These are phyloP conservation scores for Zymoseptoria ardabiliae DNA, from an alignment of 2,329 filamentous ascomycete genomes.

Conservation along the genomic window DNA sequence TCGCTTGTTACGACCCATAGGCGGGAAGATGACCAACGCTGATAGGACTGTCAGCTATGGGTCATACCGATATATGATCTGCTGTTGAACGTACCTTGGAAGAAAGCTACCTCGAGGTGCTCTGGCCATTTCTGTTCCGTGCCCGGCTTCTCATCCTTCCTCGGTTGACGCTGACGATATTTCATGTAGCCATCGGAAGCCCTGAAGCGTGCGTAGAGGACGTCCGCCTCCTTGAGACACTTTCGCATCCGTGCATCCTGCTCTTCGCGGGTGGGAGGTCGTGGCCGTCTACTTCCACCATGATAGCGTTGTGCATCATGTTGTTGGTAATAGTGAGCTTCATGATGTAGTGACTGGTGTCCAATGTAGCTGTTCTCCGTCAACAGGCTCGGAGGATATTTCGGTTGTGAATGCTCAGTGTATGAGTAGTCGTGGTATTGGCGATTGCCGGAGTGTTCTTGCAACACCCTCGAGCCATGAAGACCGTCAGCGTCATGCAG, in stretches of 20 bases:
- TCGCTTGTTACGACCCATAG: conserved; percentile 50
- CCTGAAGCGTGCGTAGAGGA: conserved; percentile 24
- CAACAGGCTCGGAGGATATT: conserved; percentile 25
- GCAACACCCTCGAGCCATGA: conserved; percentile 31
- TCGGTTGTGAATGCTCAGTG: conserved; percentile 21
- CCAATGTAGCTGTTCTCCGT: conserved; percentile 19
- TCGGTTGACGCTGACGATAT: conserved; percentile 38
- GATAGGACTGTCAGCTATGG: neutral
- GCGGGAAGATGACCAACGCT: conserved; percentile 48
- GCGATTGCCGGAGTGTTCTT: conserved; percentile 38
- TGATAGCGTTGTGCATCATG: conserved; percentile 10
- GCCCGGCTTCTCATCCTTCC: conserved; percentile 24
- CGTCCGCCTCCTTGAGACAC: conserved; percentile 13
- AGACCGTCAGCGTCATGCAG: conserved; percentile 24
- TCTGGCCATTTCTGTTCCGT: conserved; percentile 41
- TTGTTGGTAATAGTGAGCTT: conserved; percentile 10
- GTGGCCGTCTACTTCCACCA: conserved; percentile 1
- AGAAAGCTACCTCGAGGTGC: conserved; percentile 42
- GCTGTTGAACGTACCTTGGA: conserved; percentile 33
- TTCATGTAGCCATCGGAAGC: conserved; percentile 38
- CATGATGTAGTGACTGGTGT: conserved; percentile 10
- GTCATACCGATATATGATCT: neutral
- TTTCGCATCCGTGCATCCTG: conserved; percentile 10
- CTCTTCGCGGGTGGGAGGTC: conserved; percentile 3
- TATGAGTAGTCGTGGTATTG: conserved; percentile 26